Conservation (phyloP, 73 alveolate species). For the Symbiodinium pilosum region DNA sequence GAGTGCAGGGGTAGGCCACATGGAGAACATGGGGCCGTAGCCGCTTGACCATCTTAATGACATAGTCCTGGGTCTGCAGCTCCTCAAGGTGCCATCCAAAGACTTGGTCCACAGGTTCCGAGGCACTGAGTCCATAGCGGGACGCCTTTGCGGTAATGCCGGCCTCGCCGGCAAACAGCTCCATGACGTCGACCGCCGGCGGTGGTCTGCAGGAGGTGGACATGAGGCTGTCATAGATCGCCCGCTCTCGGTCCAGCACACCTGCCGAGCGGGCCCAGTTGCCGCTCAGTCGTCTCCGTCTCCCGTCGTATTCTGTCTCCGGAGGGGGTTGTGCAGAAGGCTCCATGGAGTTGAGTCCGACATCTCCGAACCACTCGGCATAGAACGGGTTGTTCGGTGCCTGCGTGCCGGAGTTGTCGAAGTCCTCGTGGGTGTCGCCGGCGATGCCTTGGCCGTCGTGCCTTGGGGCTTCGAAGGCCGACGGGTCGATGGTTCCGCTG, state of each 20-base stretch:
- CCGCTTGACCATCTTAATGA: too few species aligned
- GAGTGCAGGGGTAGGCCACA: neutral
- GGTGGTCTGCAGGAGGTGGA: neutral
- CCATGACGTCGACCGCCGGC: neutral
- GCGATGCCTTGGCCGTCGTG: too few species aligned
- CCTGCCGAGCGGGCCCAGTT: neutral
- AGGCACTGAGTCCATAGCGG: slow-evolving; percentile 21
- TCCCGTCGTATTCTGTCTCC: too few species aligned
- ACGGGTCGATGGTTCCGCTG: too few species aligned
- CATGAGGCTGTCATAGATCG: too few species aligned
- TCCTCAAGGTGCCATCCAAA: neutral
- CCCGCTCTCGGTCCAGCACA: neutral
- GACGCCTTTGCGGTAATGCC: neutral
- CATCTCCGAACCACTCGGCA: too few species aligned
- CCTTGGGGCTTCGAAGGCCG: too few species aligned
- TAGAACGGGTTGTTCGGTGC: too few species aligned
- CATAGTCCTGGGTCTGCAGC: neutral
- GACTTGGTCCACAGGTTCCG: neutral
- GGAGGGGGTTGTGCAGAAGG: too few species aligned
- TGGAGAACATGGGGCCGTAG: neutral
- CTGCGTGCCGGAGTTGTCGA: too few species aligned
- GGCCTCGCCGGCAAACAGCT: neutral
- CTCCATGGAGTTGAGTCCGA: too few species aligned
- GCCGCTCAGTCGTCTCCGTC: neutral
- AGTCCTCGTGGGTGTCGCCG: too few species aligned